Evolutionary conservation across 306 rosid genomes (phyloP).

Genomic region (apple (Malus domestica)): ASM211411v1 NC_041794.1:33008001-33008500

Average conservation of each 20-base stretch:
- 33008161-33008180: slow-evolving; percentile 35
- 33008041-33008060: slow-evolving; percentile 9
- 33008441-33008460: slow-evolving; percentile 30
- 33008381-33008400: slow-evolving; percentile 22
- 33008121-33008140: slow-evolving; percentile 33
- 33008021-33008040: background rate
- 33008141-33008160: slow-evolving; percentile 40
- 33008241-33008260: too few species aligned
- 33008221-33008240: rapidly evolving
- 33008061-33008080: slow-evolving; percentile 18
- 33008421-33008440: slow-evolving; percentile 48
- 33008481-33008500: slow-evolving; percentile 11
- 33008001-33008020: background rate
- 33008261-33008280: too few species aligned
- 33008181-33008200: slow-evolving; percentile 18
- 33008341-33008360: background rate
- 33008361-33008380: slow-evolving; percentile 12
- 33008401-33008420: slow-evolving; percentile 33
- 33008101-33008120: slow-evolving; percentile 44
- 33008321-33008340: too few species aligned
- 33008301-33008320: too few species aligned
- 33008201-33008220: too few species aligned
- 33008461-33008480: slow-evolving; percentile 18
- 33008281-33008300: background rate
- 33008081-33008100: slow-evolving; percentile 40